Percentiles rank a stretch among this genome's conserved stretches.
Evolutionary conservation across 768 basidiomycete species (phyloP).

Genomic region (Podaxis pistillaris): DNA sequence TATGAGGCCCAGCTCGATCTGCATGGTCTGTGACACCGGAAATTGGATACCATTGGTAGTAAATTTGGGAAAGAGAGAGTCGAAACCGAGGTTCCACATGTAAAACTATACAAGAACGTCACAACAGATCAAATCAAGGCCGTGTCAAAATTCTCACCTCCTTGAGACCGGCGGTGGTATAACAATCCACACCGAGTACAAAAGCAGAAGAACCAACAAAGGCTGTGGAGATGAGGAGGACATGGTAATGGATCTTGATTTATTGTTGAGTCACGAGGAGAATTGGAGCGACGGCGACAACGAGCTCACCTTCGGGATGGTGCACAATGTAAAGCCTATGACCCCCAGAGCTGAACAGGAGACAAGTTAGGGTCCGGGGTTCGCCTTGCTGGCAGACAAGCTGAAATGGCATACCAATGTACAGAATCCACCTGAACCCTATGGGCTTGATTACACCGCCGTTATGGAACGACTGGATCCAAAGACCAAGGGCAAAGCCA

Average conservation of each 20-base stretch:
- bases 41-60: conserved; percentile 64
- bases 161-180: conserved; percentile 87
- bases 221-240: conserved; percentile 83
- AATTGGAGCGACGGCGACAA: conserved; percentile 18
- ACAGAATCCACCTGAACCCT: conserved; percentile 86
- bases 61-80: conserved; percentile 75
- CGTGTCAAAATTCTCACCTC: conserved; percentile 54
- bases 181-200: conserved; percentile 93
- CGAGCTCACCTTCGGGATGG: conserved; percentile 63
- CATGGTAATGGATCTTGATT: conserved; percentile 73
- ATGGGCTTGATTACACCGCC: conserved; percentile 79
- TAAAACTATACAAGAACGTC: conserved; percentile 64
- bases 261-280: conserved; percentile 19
- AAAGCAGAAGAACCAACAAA: conserved; percentile 89
- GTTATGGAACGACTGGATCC: conserved; percentile 81
- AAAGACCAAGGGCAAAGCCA: conserved; percentile 84
- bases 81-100: conserved; percentile 92
- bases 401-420: conserved; percentile 58
- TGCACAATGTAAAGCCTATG: conserved; percentile 78
- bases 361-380: conserved; percentile 14
- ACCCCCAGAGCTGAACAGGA: conserved; percentile 60
- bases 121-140: conserved; percentile 13
- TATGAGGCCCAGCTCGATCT: conserved; percentile 89
- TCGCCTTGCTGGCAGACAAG: conserved; percentile 15
- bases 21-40: conserved; percentile 87